Evolutionary conservation across 495 filamentous ascomycete genomes (phyloP), one percentile per base, ranked within the genome.

Genomic region (Hyaloscypha finlandica): DNA sequence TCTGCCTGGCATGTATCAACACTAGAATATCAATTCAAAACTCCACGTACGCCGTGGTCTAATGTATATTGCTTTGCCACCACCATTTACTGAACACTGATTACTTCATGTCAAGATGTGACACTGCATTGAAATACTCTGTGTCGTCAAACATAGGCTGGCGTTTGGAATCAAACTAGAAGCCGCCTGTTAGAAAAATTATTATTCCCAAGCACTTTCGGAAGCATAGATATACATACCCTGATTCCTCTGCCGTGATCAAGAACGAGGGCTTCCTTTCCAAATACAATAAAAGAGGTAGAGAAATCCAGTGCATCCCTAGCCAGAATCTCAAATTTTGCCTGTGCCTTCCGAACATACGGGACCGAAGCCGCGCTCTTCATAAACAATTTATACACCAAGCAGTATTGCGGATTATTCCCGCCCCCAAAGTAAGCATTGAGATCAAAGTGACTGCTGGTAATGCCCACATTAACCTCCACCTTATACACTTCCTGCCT

Each of bases 311-410:
- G 12, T 12, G 11, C n/a, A n/a, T 48, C 42, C n/a, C 42, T n/a
- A 11, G n/a, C 42, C 2, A 48, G 11, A 11, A 1, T n/a, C 42
- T 48, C 42, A 48, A 48, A 48, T 12, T 1, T n/a, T n/a, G n/a
- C n/a, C 42, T 48, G 42, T 48, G 42, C 42, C n/a, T 48, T 48
- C 42, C 42, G 11, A n/a, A 48, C n/a, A 48, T 48, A 48, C 42
- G 42, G 42, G 12, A 48, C 42, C 42, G 42, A 48, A n/a, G 12
- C 42, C 42, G 42, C 11, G 42, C 42, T 48, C 42, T 48, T 48
- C 12, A 48, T 11, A n/a, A 48, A 48, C 12, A 48, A 12, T 48
- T 48, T 48, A n/a, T 48, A 48, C n/a, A 48, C 42, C 2, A 48
- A n/a, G 12, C 12, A 11, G 42, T 48, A 48, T 48, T 48, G 42